Evolutionary conservation across 805 yeast genomes (phyloP).

Genomic region (Candida maesae): DNA sequence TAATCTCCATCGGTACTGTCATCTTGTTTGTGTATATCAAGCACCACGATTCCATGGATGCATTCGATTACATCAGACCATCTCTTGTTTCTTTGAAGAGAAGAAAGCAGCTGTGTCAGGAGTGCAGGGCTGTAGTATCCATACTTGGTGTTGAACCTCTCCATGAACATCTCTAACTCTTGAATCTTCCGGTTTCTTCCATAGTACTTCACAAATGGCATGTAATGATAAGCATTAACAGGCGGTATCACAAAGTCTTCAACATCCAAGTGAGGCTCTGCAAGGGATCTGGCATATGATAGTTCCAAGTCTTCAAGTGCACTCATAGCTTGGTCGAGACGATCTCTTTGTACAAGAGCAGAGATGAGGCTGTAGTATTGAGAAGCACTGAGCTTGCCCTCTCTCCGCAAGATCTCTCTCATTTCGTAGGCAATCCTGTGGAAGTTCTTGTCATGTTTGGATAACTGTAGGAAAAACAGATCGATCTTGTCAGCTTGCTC

Average conservation of each 20-base stretch:
- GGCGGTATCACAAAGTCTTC: slow-evolving; percentile 29
- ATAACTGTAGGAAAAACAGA: slow-evolving; percentile 18
- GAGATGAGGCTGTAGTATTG: slow-evolving; percentile 27
- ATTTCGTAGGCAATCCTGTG: slow-evolving; percentile 12
- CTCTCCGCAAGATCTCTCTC: slow-evolving; percentile 9
- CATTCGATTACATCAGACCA: slow-evolving; percentile 31
- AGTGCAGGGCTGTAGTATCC: slow-evolving; percentile 34
- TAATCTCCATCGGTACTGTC: slow-evolving; percentile 5
- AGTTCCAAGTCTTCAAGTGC: slow-evolving; percentile 33
- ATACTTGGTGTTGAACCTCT: slow-evolving; percentile 28
- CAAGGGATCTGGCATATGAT: slow-evolving; percentile 9
- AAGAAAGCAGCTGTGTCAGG: slow-evolving; percentile 35
- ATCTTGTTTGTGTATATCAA: slow-evolving; percentile 18
- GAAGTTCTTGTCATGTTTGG: slow-evolving; percentile 18
- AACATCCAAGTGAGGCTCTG: slow-evolving; percentile 13
- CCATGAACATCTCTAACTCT: slow-evolving; percentile 30
- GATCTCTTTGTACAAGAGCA: slow-evolving; percentile 22
- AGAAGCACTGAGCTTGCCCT: slow-evolving; percentile 19
- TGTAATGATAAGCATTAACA: slow-evolving; percentile 39
- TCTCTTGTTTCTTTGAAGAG: slow-evolving; percentile 29
- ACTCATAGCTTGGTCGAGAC: slow-evolving; percentile 29
- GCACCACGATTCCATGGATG: slow-evolving; percentile 29
- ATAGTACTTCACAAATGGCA: slow-evolving; percentile 35
- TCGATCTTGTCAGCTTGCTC: slow-evolving; percentile 20
- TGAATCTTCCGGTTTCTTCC: slow-evolving; percentile 25